Conservation (phyloP, 108 stramenopile genomes). For the Schizochytrium sp. region DNA sequence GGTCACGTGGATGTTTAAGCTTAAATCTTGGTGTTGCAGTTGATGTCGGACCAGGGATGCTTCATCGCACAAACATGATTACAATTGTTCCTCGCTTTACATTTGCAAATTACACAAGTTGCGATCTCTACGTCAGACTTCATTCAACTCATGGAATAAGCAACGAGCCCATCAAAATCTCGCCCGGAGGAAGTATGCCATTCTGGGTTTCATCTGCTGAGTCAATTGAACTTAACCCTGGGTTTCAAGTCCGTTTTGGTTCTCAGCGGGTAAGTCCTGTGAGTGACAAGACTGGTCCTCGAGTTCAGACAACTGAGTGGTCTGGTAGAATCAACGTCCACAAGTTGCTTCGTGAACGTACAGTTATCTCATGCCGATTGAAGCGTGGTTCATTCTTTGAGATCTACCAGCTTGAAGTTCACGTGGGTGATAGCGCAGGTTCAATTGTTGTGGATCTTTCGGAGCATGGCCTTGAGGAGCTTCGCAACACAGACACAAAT, state of each 20-base stretch:
- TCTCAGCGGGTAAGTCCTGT: neutral
- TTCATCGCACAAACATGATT: constrained; percentile 41
- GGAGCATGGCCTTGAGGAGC: neutral
- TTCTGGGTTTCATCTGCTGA: neutral
- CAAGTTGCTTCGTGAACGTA: neutral
- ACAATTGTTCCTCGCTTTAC: constrained; percentile 35
- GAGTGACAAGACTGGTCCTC: neutral
- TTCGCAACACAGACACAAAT: neutral
- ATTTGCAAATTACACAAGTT: constrained; percentile 35
- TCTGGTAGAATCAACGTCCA: neutral
- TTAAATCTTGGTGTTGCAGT: constrained; percentile 30
- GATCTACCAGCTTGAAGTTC: neutral
- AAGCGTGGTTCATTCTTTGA: neutral
- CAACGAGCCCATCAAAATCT: neutral
- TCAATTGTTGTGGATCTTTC: constrained; percentile 46
- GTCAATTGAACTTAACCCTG: neutral
- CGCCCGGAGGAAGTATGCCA: neutral
- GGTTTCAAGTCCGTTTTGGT: constrained; percentile 23
- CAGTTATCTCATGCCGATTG: neutral
- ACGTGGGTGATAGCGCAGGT: constrained; percentile 37
- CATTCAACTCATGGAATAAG: neutral
- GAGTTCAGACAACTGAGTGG: neutral
- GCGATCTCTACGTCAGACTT: constrained; percentile 12
- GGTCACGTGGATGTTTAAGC: neutral
- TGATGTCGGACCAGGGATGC: constrained; percentile 38